A percentile compares a stretch with the other conserved stretches of the same genome.
Evolutionary conservation across 1,284 basidiomycete species (phyloP).

Genomic region (Gomphus bonarii): DNA sequence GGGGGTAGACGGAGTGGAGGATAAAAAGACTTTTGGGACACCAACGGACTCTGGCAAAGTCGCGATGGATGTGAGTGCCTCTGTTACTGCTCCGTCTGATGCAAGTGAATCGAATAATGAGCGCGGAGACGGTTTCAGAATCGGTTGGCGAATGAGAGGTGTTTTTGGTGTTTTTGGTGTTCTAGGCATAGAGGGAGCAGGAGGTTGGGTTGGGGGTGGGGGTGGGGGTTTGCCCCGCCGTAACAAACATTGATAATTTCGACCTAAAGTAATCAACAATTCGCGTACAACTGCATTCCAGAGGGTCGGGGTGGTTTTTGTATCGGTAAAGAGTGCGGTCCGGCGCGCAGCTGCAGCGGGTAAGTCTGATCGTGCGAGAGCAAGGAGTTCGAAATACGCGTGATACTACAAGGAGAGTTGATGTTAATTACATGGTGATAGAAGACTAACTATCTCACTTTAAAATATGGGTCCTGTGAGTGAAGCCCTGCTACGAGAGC

Average conservation of each 20-base stretch:
- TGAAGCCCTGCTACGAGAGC: slow-evolving; percentile 49
- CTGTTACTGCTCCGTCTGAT: slow-evolving; percentile 43
- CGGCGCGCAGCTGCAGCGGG: slow-evolving; percentile 32
- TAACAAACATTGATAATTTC: slow-evolving; percentile 52
- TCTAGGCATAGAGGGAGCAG: slow-evolving; percentile 15
- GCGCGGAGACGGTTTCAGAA: slow-evolving; percentile 39
- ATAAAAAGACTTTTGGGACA: slow-evolving; percentile 54
- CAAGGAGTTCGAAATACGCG: slow-evolving; percentile 22
- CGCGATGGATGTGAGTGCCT: slow-evolving; percentile 36
- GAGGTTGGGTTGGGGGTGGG: slow-evolving; percentile 17
- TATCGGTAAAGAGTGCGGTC: slow-evolving; percentile 55
- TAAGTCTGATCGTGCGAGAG: slow-evolving; percentile 22
- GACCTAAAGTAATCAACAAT: slow-evolving; percentile 48
- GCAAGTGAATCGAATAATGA: slow-evolving; percentile 44
- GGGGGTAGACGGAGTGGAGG: slow-evolving; percentile 24
- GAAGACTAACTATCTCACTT: slow-evolving; percentile 15
- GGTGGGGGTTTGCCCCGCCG: slow-evolving; percentile 35
- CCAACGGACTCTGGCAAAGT: slow-evolving; percentile 26
- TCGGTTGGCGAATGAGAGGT: slow-evolving; percentile 36
- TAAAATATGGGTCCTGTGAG: slow-evolving; percentile 21
- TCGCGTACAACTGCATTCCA: slow-evolving; percentile 55
- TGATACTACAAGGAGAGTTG: slow-evolving; percentile 17
- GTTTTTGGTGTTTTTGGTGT: slow-evolving; percentile 18
- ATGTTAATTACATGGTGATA: background rate
- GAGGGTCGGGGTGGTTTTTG: slow-evolving; percentile 51